Base-by-base conservation (phyloP, 2,329 filamentous ascomycete genomes). In the Fusarium sambucinum region DNA sequence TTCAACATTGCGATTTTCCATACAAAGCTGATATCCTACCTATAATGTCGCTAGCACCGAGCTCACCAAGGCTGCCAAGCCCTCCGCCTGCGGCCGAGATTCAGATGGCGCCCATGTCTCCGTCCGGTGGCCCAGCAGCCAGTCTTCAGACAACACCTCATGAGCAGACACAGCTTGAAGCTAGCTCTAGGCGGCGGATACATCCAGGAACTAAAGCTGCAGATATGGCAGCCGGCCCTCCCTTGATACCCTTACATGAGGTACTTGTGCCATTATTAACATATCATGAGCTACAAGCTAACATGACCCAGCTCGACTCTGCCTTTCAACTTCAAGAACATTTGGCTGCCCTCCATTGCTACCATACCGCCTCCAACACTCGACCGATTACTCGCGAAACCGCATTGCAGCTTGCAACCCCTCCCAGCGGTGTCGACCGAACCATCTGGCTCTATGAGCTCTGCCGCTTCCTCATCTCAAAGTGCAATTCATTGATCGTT, bases 311-410 rank as follows among this genome's bases (percentile, higher is more conserved):
- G 92, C 93, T 99, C 71, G 94, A 99, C 77, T 98, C 95, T 23
- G 92, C 96, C 44, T 99, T 98, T 78, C 96, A 97, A 79, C 88
- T 98, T 19, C 96, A 97, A 80, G 96, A 99, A 81, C 95, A 99
- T 77, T 90, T 99, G 55, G 95, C 96, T 79, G 93, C 96, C 35
- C 87, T 97, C 17, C 93, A 98, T 82, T 90, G 94, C 79, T 85
- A 91, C 77, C 90, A 92, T 77, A 97, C 93, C 2, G 84, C 83
- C 53, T 84, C 86, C 67, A 87, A 87, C 70, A 90, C 89, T 33
- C 82, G 87, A 42, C 89, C 95, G 9, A 90, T 98, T 69, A 92
- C 87, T 58, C 90, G 91, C 74, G 85, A 90, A 32, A 90, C 92
- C 41, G 94, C 96, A 13, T 82, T 87, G 55, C 86, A 90, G 72